Base-by-base conservation (phyloP, 257 asterid species). In the Ehretia macrophylla region DNA sequence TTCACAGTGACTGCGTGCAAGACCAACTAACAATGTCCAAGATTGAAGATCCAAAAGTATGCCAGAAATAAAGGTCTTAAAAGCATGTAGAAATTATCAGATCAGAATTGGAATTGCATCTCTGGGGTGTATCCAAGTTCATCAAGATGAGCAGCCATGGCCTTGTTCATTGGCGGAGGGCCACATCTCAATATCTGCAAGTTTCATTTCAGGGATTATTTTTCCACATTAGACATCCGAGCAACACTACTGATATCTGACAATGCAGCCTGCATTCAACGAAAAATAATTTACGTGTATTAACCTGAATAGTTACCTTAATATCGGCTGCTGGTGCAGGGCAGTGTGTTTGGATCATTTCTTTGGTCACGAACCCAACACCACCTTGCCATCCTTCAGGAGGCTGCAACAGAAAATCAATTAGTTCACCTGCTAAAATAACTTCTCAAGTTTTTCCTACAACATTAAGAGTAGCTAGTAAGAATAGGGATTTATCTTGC, bases 151-250 rank as follows among this genome's bases (percentile, higher is more conserved):
- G 82, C 90, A 49, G 97, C 97, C 84, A 92, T 85, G 70, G 96
- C 95, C 78, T 92, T 88, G 87, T 92, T 92, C 98, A 92, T 92
- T 0, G 98, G 95, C 52, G 98, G 98, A 21, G 97, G 97, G 12
- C 98, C 98, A 14, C 98, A 92, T 70, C 97, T 77, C 79, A 92
- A 53, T 40, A 92, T 72, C 98, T 92, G 87, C 77, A 71, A 58
- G 44, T 60, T 20, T 16, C 16, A 62, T 59, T 55, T 51, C 40
- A 21, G 14, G n/a, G 0, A n/a, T 17, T 0, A 17, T 17, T n/a
- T 48, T 48, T 5, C 53, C 19, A n/a, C 54, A 8, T 49, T 8
- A 6, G 35, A 27, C 4, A 6, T 27, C 35, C n/a, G 6, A 27
- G 35, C 35, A 3, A 6, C 6, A 6, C 35, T 27, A 27, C 35